Base-by-base conservation (phyloP, 805 yeast genomes). In the Wickerhamomyces chaumierensis region DNA sequence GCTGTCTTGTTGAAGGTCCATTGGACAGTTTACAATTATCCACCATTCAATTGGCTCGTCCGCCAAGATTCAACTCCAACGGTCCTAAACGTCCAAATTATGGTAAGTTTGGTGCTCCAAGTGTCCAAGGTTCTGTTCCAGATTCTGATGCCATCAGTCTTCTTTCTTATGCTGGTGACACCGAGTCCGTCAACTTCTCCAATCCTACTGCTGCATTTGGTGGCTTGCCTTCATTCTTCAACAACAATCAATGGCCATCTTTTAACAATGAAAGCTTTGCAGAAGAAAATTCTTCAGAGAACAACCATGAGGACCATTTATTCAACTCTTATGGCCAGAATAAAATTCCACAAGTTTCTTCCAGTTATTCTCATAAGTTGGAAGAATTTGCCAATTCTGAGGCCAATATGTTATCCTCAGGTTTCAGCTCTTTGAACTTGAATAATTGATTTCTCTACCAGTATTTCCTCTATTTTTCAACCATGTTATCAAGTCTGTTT, bases 1-100 rank as follows among this genome's bases (percentile, higher is more conserved):
- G 94, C 1, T 82, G 94, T 58, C 63, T 88, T 25, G 96, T 88
- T 20, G 96, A 88, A 57, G 96, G 96, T 11, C 76, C 85, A 2
- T 65, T 88, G 47, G 90, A 81, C 42, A 82, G 77, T 48, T 66
- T 88, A 45, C 92, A 81, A 55, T 61, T 81, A 37, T 78, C 87
- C 42, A 66, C 79, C 41, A 77, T 81, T 18, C 81, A 74, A 45
- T 63, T 66, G 42, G 56, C 54, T 17, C 60, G 55, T 45, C 60
- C 60, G 15, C 33, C 38, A 21, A 43, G 37, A 36, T 21, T 31
- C 16, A 51, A 47, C 34, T 39, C 31, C 28, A 33, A 27, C 15
- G 39, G 21, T 7, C 15, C 18, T 7, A 18, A 8, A 18, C 35
- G 35, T 18, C 25, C 35, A 33, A 33, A 41, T 2, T 42, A 41